Evolutionary conservation across 2,329 filamentous ascomycete genomes (phyloP), one percentile per base, ranked within the genome.

Genomic region (Mollisiaceae sp.): DNA sequence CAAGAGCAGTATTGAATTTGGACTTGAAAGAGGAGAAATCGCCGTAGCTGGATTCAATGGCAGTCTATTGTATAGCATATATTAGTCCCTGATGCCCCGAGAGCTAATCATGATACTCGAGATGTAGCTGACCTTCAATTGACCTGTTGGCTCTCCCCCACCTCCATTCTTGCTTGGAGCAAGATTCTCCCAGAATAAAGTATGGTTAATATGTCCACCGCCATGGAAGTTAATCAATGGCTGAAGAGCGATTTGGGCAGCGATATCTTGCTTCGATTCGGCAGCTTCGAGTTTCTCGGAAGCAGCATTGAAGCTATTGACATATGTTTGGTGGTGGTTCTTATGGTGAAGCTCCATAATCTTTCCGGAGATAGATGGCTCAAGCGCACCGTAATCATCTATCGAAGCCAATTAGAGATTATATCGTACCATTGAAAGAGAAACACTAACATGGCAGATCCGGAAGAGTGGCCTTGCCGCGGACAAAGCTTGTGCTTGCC

Each of bases 351-450:
- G 87, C 83, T 97, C 92, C 94, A 97, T 97, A 83, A 97, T 97
- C 82, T 95, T 88, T 78, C 91, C 91, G 58, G 91, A 94, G 82
- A 97, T 88, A 76, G 84, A 77, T 59, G 87, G 87, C 83, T 99
- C 95, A 75, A 99, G 93, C 60, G 94, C 95, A 77, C 91, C 92
- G 80, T 97, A 99, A 85, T 97, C 95, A 78, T 98, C 94, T 97
- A 71, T 39, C 39, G 18, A 32, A 39, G 8, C 39, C 57, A 27
- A 60, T 70, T 59, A 69, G 52, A 8, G 12, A 18, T 18, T 1
- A 4, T 14, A 9, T 18, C 12, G 12, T 52, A 22, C 4, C 12
- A 18, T 9, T 41, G 22, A 22, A 9, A 35, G n/a, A 15, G 50
- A 47, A 9, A 18, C 4, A 59, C 86, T 69, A 84, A 92, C 90